Evolutionary conservation across 805 yeast genomes (phyloP).

Genomic region (Scheffersomyces spartinae): DNA sequence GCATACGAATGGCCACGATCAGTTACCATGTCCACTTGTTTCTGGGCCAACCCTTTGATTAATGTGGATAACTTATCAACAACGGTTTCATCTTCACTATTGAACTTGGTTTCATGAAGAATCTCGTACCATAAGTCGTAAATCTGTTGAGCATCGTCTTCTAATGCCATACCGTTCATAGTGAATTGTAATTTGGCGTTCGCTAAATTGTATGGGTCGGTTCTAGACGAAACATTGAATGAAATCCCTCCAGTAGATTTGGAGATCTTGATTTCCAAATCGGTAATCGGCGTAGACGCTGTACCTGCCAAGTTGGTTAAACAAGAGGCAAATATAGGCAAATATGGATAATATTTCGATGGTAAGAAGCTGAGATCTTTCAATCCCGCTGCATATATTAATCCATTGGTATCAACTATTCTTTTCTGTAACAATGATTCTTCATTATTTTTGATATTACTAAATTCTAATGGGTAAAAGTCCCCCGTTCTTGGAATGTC

Average conservation of each 20-base stretch:
- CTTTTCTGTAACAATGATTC: conserved; percentile 32
- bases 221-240: conserved; percentile 44
- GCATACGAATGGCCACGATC: conserved; percentile 87
- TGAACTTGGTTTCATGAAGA: conserved; percentile 57
- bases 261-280: conserved; percentile 76
- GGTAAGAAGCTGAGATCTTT: conserved; percentile 69
- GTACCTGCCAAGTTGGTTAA: conserved; percentile 84
- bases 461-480: conserved; percentile 14
- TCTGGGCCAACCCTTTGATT: conserved; percentile 63
- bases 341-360: conserved; percentile 46
- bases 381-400: conserved; percentile 69
- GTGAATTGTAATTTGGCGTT: conserved; percentile 42
- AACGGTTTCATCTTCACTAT: conserved; percentile 25
- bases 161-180: conserved; percentile 59
- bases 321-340: conserved; percentile 71
- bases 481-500: conserved; percentile 62
- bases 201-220: conserved; percentile 39
- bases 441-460: conserved; percentile 15
- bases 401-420: conserved; percentile 66
- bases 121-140: conserved; percentile 59
- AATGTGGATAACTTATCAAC: conserved; percentile 61
- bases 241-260: conserved; percentile 76
- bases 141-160: conserved; percentile 47
- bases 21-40: conserved; percentile 68
- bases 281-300: conserved; percentile 51